Evolutionary conservation across 2,329 filamentous ascomycete genomes (phyloP).

Genomic region (Penicillium sp.): DNA sequence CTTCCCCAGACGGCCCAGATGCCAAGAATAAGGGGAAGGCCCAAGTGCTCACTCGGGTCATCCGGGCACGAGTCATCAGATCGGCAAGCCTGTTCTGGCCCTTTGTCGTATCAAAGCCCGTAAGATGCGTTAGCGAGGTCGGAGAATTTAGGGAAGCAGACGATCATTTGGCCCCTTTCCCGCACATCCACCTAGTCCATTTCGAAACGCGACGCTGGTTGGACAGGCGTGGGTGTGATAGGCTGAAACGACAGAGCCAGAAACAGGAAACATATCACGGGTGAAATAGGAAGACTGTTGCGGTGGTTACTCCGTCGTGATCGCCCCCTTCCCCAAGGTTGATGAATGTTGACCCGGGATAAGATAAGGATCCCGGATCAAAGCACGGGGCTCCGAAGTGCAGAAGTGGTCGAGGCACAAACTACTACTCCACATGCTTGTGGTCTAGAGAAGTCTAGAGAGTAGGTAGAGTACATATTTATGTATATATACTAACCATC

Average conservation of each 20-base stretch:
- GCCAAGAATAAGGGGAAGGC: conserved; percentile 9
- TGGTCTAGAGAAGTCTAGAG: too few relatives aligned
- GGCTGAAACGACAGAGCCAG: conserved; percentile 5
- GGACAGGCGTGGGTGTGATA: conserved; percentile 13
- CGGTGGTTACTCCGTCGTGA: background rate
- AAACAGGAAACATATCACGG: conserved; percentile 15
- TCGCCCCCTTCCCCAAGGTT: too few relatives aligned
- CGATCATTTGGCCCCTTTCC: conserved; percentile 7
- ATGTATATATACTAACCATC: too few relatives aligned
- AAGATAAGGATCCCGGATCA: conserved; percentile 8
- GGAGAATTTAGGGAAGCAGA: conserved; percentile 20
- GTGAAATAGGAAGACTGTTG: conserved; percentile 19
- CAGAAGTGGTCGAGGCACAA: conserved; percentile 1
- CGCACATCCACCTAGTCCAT: conserved; percentile 14
- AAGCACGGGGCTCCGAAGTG: conserved; percentile 5
- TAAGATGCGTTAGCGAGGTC: conserved; percentile 15
- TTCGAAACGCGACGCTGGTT: conserved; percentile 14
- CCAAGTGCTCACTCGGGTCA: conserved; percentile 4
- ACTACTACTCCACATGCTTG: background rate
- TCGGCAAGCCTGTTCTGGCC: background rate
- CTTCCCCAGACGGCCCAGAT: conserved; percentile 24
- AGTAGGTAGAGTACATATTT: too few relatives aligned
- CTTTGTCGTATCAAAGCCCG: conserved; percentile 1
- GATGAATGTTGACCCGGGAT: conserved; percentile 17
- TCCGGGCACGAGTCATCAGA: conserved; percentile 1